Evolutionary conservation across 192 early-diverging fungal species (phyloP).

Genomic region (Dispira simplex): DNA sequence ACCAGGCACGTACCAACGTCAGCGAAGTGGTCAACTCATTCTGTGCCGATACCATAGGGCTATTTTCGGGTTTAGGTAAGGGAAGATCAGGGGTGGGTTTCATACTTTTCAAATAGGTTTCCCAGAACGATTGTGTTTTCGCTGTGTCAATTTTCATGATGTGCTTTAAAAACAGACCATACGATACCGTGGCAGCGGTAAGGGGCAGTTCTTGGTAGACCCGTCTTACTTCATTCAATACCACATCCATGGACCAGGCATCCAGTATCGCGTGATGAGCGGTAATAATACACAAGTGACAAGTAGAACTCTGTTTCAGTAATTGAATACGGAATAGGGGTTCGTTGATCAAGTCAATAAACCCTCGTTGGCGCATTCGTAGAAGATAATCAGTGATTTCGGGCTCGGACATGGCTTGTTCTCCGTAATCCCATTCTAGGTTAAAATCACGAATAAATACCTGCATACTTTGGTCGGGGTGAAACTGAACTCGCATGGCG

Average conservation of each 20-base stretch:
- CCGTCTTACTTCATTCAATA: not conserved
- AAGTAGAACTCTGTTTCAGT: no score
- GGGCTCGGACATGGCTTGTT: not conserved
- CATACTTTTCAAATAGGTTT: not conserved
- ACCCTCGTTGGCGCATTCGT: no score
- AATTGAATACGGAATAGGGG: not conserved
- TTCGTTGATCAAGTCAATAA: no score
- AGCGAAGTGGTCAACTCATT: not conserved
- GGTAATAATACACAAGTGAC: not conserved
- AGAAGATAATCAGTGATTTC: not conserved
- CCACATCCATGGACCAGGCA: constrained; percentile 3
- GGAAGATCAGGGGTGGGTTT: not conserved
- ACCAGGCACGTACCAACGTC: not conserved
- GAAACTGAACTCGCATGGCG: not conserved
- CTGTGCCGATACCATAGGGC: not conserved
- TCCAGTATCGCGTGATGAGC: constrained; percentile 10
- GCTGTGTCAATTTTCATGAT: not conserved
- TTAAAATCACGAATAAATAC: not conserved
- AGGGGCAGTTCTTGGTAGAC: not conserved
- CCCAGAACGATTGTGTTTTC: not conserved
- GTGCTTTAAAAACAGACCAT: not conserved
- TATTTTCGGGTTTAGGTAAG: not conserved
- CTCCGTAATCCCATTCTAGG: not conserved
- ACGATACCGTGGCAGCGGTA: not conserved
- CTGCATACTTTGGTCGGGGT: not conserved